These are phyloP conservation scores for Leptodontidium sp. DNA, from an alignment of 2,329 filamentous ascomycete species.

Conservation along the genomic window DNA sequence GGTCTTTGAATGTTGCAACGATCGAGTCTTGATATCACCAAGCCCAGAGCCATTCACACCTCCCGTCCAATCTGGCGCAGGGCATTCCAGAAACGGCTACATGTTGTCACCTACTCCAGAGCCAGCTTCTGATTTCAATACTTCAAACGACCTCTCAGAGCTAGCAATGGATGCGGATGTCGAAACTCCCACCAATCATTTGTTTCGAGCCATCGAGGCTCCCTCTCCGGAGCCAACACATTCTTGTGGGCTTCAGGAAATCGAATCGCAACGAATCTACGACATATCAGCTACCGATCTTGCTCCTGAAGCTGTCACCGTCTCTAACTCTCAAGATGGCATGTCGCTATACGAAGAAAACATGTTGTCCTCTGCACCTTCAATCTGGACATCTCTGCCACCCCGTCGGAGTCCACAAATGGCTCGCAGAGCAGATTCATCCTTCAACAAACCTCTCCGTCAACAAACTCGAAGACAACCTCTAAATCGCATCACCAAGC, in stretches of 20 bases:
- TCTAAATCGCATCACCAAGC: too few relatives aligned
- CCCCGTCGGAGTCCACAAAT: too few relatives aligned
- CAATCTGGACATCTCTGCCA: too few relatives aligned
- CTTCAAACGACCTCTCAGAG: neutral
- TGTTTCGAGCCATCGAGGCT: neutral
- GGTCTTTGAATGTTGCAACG: neutral
- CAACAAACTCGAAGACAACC: too few relatives aligned
- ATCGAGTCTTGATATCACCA: neutral
- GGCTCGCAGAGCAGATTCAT: too few relatives aligned
- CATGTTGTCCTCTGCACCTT: too few relatives aligned
- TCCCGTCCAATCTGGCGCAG: neutral
- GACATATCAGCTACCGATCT: neutral
- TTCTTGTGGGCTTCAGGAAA: neutral
- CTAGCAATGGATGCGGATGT: neutral
- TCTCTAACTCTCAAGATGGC: too few relatives aligned
- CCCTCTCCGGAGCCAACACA: neutral
- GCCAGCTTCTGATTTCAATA: neutral
- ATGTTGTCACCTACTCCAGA: neutral
- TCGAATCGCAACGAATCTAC: neutral
- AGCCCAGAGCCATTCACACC: neutral
- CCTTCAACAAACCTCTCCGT: too few relatives aligned
- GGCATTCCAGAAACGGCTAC: neutral
- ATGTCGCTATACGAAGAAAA: too few relatives aligned
- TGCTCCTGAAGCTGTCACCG: too few relatives aligned
- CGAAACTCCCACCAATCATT: neutral